phyloP scores from a whole-genome alignment of 768 basidiomycete genomes.

The Rhodotorula graminis region DNA sequence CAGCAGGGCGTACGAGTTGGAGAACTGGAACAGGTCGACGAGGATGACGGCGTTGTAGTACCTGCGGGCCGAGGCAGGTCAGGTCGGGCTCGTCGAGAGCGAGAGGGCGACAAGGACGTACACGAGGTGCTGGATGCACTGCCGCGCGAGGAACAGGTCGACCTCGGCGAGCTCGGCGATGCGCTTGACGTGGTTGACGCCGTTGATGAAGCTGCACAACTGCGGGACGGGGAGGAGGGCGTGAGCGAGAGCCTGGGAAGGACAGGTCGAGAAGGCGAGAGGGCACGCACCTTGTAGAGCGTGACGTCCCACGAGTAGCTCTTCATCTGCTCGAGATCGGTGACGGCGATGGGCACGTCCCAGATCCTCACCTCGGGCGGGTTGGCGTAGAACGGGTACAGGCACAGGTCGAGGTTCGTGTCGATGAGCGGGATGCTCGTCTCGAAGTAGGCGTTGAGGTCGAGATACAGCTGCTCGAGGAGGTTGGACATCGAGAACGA shows the following conservation, averaged over 20 bases:
- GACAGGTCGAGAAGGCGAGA: neutral
- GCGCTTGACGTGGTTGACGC: slow-evolving; percentile 80
- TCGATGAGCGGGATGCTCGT: slow-evolving; percentile 82
- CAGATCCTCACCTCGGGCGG: slow-evolving; percentile 84
- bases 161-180: slow-evolving; percentile 90
- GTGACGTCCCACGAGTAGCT: slow-evolving; percentile 97
- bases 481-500: slow-evolving; percentile 56
- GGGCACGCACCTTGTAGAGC: slow-evolving; percentile 65
- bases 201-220: slow-evolving; percentile 76
- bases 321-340: slow-evolving; percentile 70
- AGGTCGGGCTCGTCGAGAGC: neutral
- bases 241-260: neutral
- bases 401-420: slow-evolving; percentile 90
- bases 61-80: slow-evolving; percentile 49
- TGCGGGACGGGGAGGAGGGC: neutral
- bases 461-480: slow-evolving; percentile 92
- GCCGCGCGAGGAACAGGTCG: slow-evolving; percentile 71
- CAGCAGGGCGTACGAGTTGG: slow-evolving; percentile 91
- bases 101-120: slow-evolving; percentile 49
- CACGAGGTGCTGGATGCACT: slow-evolving; percentile 87
- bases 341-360: slow-evolving; percentile 88
- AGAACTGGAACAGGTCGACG: slow-evolving; percentile 94
- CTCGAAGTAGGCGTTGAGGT: slow-evolving; percentile 94
- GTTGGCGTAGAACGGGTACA: slow-evolving; percentile 94
- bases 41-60: slow-evolving; percentile 97